Evolutionary conservation across 352 stramenopile species (phyloP), one percentile per base, ranked within the genome.

Genomic region (Phytophthora capsici): DNA sequence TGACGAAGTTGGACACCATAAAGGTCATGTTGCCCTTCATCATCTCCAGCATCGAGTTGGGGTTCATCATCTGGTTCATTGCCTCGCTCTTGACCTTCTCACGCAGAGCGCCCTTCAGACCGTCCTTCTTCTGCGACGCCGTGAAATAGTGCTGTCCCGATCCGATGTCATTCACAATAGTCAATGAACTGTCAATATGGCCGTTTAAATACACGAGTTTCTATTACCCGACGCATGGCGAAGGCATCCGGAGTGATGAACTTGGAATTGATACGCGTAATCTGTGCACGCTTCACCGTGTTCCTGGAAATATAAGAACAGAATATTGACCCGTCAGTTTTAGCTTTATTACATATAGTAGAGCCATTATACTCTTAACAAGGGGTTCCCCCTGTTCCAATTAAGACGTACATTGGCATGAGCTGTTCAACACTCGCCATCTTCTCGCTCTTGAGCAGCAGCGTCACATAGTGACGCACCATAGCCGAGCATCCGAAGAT

Each of bases 1-100:
- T 99, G 68, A 99, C 95, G 80, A 99, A 99, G 78, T 99, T 99
- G 68, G 98, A 98, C 17, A 98, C 90, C 93, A 99, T 98, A 61
- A 98, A 99, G 13, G 93, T 97, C 90, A 99, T 98, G 73, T 99
- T 98, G 60, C 96, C 96, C 82, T 99, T 99, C 93, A 99, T 98
- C 84, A 97, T 97, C 71, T 98, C 95, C 61, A 99, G 94, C 96
- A 99, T 99, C 49, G 84, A 91, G 69, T 97, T 94, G 30, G 96
- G 95, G 72, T 98, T 98, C 78, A 96, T 91, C 86, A 98, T 98
- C 72, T 98, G 92, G 75, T 97, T 96, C 80, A 91, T 95, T 22
- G 82, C 82, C 53, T 94, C 86, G 70, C 85, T 96, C 73, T 95
- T 91, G 46, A 93, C 85, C 74, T 97, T 96, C 57, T 95, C 82